Evolutionary conservation across 2,329 filamentous ascomycete genomes (phyloP), one percentile per base, ranked within the genome.

Genomic region (Cercospora canescens): DNA sequence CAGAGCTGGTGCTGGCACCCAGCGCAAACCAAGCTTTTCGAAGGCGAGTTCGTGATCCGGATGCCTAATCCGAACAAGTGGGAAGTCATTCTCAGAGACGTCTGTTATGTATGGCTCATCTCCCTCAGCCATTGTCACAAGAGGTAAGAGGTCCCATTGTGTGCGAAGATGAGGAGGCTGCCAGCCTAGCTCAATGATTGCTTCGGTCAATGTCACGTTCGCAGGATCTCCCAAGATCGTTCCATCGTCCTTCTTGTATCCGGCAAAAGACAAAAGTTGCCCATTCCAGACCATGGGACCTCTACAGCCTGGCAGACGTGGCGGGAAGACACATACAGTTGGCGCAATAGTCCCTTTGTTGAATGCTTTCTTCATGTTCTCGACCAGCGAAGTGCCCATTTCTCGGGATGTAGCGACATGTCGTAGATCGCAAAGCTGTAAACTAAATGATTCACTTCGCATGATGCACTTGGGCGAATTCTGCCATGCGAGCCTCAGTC

Each of bases 51-150:
- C 16, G 48, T 56, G 16, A 4, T 57, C 18, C 12, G 63, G 63
- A 28, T 65, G 63, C 5, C 7, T 57, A 30, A 65, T 65, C 8
- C 18, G 37, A 8, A 65, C 63, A 4, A 62, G 48, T 48, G 63
- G 63, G 30, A 65, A 65, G 34, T 61, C 58, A n/a, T 50, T 26
- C 16, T 65, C 48, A 2, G 24, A 24, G 24, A 65, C n/a, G 1
- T 37, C 34, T 4, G 50, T 62, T 16, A 61, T 55, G 18, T 7
- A 30, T 4, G 63, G 63, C 26, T 34, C 48, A 26, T 65, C 63
- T 28, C 48, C 58, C 18, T 65, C 63, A 30, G 63, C 63, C 59
- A 62, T 62, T 5, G 63, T 62, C 26, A 65, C 63, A n/a, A 65
- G 35, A 24, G 63, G 63, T 14, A 65, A 48, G 8, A 65, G 48